These are phyloP conservation scores for Trichoderma parareesei DNA, from an alignment of 495 filamentous ascomycete genomes.

Conservation along the genomic window DNA sequence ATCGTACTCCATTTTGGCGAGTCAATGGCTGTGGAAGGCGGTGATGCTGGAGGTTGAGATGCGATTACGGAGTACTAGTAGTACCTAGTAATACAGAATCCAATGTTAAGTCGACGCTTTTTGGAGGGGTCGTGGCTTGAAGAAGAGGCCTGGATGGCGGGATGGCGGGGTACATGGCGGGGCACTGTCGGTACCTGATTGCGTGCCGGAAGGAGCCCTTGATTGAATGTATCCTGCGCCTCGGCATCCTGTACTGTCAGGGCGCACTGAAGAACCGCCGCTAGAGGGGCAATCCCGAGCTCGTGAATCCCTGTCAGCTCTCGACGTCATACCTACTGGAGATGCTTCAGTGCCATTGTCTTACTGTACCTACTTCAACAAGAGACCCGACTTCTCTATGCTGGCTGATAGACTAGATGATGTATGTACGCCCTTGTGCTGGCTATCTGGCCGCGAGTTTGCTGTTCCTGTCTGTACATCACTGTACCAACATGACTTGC, in stretches of 20 bases:
- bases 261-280: neutral
- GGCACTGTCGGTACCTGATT: neutral
- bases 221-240: neutral
- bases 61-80: no score
- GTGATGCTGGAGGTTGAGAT: neutral
- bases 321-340: slow-evolving; percentile 2
- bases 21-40: neutral
- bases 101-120: neutral
- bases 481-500: no score
- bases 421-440: no score
- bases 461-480: no score
- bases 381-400: no score
- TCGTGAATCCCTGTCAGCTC: neutral
- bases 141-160: neutral
- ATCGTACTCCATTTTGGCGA: slow-evolving; percentile 49
- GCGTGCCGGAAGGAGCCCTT: neutral
- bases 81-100: neutral
- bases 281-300: slow-evolving; percentile 6
- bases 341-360: neutral
- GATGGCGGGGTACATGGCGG: slow-evolving; percentile 4
- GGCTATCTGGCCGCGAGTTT: no score
- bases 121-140: neutral
- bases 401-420: no score
- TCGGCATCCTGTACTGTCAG: neutral
- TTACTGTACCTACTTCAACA: neutral